Base-by-base conservation (phyloP, 768 basidiomycete species). In the Suillus plorans region DNA sequence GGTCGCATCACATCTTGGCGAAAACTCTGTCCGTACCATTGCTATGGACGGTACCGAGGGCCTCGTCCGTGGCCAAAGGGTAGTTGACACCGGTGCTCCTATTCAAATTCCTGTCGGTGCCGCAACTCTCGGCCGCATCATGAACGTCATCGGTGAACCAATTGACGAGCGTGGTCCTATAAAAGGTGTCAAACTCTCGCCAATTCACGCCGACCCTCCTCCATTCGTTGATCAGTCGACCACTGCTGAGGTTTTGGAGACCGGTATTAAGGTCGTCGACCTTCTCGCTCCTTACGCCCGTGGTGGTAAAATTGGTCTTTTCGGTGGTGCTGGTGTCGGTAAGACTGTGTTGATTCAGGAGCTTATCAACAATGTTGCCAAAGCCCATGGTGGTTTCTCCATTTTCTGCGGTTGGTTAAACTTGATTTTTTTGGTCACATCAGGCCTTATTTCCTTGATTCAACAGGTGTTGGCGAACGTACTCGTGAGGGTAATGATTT, bases 311-410 rank as follows among this genome's bases (percentile, higher is more conserved):
- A 99, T 99, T 80, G 97, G 97, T 87, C 92, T 99, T 74, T 97
- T 99, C 82, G 97, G 97, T 75, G 97, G 97, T 91, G 97, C 97
- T 71, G 97, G 97, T 91, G 97, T 99, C 83, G 97, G 97, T 73
- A 99, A 99, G 88, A 99, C 97, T 64, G 97, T 99, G 78, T 84
- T 99, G 82, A 98, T 99, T 80, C 97, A 98, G 80, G 96, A 98
- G 78, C 91, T 99, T 77, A 99, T 99, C 84, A 99, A 99, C 89
- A 99, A 99, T 85, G 95, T 99, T 76, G 97, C 97, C 75, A 99
- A 99, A 85, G 97, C 97, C 61, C 97, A 99, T 79, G 97, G 97
- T 94, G 97, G 97, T 94, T 98, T 99, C 93, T 99, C 97, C 57
- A 97, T 98, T 79, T 98, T 98, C 89, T 95, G 93, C 73, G 94